Conservation (phyloP, 441 rosid species). For the Biscutella laevigata region DNA sequence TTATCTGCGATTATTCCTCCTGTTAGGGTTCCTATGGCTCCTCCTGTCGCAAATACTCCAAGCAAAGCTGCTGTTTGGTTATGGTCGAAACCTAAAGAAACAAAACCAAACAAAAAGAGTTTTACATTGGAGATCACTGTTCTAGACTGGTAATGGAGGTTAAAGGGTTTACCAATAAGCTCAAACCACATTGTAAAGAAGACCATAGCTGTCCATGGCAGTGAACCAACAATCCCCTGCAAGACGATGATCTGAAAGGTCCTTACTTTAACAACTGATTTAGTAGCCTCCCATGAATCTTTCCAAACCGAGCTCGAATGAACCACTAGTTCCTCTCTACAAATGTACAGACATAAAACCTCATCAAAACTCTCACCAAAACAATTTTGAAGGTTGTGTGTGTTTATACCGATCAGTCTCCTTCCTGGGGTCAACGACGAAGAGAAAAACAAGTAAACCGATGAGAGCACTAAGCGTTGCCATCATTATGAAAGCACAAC, state of each 20-base stretch:
- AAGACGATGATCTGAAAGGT: conserved; percentile 83
- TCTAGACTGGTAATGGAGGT: neutral
- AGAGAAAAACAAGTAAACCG: conserved; percentile 74
- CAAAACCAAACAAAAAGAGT: neutral
- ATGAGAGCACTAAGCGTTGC: conserved; percentile 63
- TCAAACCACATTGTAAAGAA: conserved; percentile 97
- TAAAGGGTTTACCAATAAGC: conserved; percentile 55
- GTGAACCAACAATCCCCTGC: conserved; percentile 81
- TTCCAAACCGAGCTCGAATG: conserved; percentile 52
- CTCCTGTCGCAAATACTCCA: conserved; percentile 70
- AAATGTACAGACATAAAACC: conserved; percentile 4
- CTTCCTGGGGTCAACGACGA: conserved; percentile 74
- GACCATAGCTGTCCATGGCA: conserved; percentile 98
- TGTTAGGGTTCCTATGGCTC: conserved; percentile 57
- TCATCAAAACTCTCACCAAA: too few species aligned
- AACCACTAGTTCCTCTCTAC: conserved; percentile 50
- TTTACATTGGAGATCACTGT: neutral
- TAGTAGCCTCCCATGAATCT: conserved; percentile 64
- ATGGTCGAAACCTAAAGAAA: conserved; percentile 70
- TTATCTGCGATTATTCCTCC: conserved; percentile 81
- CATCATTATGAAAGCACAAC: conserved; percentile 88
- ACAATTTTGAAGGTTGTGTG: too few species aligned
- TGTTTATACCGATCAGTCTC: too few species aligned
- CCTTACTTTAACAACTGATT: conserved; percentile 61
- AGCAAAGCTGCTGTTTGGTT: conserved; percentile 69